Base-by-base conservation (phyloP, 352 stramenopile species). In the Globisporangium solare region DNA sequence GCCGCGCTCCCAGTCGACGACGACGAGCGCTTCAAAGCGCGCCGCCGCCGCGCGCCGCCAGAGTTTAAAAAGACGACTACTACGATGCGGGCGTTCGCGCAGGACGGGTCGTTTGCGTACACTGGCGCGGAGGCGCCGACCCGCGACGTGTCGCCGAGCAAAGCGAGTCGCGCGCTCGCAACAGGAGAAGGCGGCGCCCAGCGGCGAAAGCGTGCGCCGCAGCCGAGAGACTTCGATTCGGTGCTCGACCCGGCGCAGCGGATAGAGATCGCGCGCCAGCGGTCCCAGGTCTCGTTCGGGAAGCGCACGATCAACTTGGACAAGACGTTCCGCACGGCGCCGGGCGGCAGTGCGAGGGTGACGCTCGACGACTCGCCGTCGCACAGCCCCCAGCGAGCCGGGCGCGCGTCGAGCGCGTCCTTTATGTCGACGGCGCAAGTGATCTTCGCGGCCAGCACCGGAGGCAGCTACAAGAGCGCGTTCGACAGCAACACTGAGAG, bases 241-340 rank as follows among this genome's bases (percentile, higher is more conserved):
- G 64, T 71, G 6, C 57, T 86, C 3, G 70, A 72, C 47, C 63
- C 74, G 4, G 53, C 73, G 18, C 68, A 62, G 3, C 75, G 78
- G 21, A 68, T 65, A 27, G 75, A 82, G 47, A 67, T 85, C 40
- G 70, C 71, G 21, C 73, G 78, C 11, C 73, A 79, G 52, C 73
- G 72, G 22, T 64, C 75, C 10, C 64, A 68, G 32, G 67, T 87
- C 46, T 76, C 65, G 42, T 84, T 87, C 24, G 72, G 79, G 1
- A 61, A 82, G 18, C 61, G 72, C 47, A 75, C 60, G 20, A 79
- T 86, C 56, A 64, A 69, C 24, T 50, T 86, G 11, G 70, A 77
- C 24, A 70, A 72, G 54, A 71, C 76, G 39, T 84, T 85, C 60
- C 76, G 73, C 18, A 84, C 76, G n/a, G 76, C 72, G 1, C 79